phyloP scores from a whole-genome alignment of 2,329 filamentous ascomycete species.

The Teratosphaeria pseudoeucalypti region DNA sequence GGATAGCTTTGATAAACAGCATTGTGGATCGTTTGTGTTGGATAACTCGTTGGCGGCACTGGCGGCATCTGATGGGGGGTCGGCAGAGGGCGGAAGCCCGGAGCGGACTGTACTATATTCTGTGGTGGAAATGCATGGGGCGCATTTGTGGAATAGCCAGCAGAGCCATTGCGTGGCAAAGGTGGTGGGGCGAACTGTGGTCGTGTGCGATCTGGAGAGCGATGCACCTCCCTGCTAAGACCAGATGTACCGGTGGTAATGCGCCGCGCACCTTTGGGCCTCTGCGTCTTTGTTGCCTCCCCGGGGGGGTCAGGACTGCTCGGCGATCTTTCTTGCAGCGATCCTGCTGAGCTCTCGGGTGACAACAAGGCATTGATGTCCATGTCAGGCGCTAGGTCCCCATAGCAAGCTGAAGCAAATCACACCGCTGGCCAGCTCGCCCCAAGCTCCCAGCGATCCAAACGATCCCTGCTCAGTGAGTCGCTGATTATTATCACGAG shows the following conservation, averaged over 20 bases:
- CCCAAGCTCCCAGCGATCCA: neutral
- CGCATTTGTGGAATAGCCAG: neutral
- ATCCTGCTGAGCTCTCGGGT: slow-evolving; percentile 24
- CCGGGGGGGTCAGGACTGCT: slow-evolving; percentile 1
- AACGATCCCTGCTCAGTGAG: neutral
- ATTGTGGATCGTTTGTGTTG: slow-evolving; percentile 3
- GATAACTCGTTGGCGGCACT: slow-evolving; percentile 15
- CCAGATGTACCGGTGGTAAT: slow-evolving; percentile 24
- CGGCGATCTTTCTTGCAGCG: slow-evolving; percentile 22
- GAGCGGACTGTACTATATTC: slow-evolving; percentile 5
- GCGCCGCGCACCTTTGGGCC: neutral
- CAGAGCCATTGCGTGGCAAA: slow-evolving; percentile 1
- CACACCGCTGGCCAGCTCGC: neutral
- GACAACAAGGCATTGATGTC: slow-evolving; percentile 41
- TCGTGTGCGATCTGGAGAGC: slow-evolving; percentile 20
- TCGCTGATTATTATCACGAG: neutral
- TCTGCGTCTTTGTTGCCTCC: neutral
- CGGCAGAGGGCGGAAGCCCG: slow-evolving; percentile 2
- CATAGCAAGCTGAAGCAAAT: neutral
- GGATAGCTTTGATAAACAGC: neutral
- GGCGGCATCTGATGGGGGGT: slow-evolving; percentile 2
- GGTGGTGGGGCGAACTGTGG: slow-evolving; percentile 4
- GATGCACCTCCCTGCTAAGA: slow-evolving; percentile 32
- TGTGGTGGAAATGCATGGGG: slow-evolving; percentile 5
- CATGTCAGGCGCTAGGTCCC: slow-evolving; percentile 24